Evolutionary conservation across 2,329 filamentous ascomycete genomes (phyloP).

Genomic region (Cytospora piceicola): DNA sequence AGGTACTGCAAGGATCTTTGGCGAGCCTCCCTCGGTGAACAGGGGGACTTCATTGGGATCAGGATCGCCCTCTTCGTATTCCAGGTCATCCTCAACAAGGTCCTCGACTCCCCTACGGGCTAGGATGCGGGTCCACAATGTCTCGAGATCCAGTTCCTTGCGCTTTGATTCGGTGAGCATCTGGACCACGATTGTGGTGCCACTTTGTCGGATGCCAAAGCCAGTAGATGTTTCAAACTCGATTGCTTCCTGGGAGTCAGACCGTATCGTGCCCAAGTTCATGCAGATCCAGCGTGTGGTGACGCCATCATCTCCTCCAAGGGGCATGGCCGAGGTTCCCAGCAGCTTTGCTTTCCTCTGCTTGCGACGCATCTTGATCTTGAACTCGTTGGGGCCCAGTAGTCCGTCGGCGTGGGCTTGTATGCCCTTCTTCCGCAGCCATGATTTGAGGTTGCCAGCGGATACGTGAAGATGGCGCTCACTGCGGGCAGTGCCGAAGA

Average conservation of each 20-base stretch:
- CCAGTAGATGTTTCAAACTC: conserved; percentile 67
- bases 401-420: conserved; percentile 83
- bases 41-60: conserved; percentile 22
- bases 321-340: conserved; percentile 68
- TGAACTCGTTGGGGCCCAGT: conserved; percentile 87
- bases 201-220: conserved; percentile 63
- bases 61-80: conserved; percentile 33
- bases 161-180: conserved; percentile 60
- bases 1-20: conserved; percentile 23
- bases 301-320: conserved; percentile 78
- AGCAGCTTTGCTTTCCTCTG: conserved; percentile 81
- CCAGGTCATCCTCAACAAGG: conserved; percentile 27
- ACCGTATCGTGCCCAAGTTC: conserved; percentile 75
- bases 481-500: conserved; percentile 87
- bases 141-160: conserved; percentile 57
- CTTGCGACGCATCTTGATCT: conserved; percentile 80
- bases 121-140: conserved; percentile 53
- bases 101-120: conserved; percentile 29
- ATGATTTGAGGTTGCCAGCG: conserved; percentile 85
- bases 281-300: conserved; percentile 96
- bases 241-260: conserved; percentile 49
- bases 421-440: conserved; percentile 76
- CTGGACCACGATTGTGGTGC: conserved; percentile 60
- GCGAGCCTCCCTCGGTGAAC: conserved; percentile 25
- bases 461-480: conserved; percentile 93